Conservation (phyloP, 2,329 filamentous ascomycete species). For the Kalaharituber pfeilii region DNA sequence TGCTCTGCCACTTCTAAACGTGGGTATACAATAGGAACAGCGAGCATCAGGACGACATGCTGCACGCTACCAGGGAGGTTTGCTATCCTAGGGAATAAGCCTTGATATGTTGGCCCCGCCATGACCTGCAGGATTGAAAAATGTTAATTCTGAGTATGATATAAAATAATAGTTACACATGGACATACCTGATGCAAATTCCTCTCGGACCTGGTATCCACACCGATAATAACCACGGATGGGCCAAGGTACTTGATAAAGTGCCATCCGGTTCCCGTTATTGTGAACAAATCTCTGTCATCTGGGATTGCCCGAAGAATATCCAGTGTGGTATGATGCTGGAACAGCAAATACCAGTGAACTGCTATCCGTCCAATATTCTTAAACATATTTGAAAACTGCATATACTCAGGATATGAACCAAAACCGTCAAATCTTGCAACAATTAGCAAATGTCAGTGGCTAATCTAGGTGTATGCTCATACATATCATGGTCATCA, state of each 20-base stretch:
- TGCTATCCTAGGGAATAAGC: conserved; percentile 87
- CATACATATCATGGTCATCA: conserved; percentile 96
- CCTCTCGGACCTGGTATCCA: conserved; percentile 80
- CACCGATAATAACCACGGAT: conserved; percentile 72
- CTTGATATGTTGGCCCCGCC: conserved; percentile 92
- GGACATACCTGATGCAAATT: conserved; percentile 55
- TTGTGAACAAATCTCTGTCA: conserved; percentile 83
- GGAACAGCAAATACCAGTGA: conserved; percentile 96
- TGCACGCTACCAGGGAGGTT: conserved; percentile 82
- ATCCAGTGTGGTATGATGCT: conserved; percentile 91
- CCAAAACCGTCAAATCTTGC: conserved; percentile 86
- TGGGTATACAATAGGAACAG: conserved; percentile 79
- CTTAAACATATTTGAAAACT: conserved; percentile 92
- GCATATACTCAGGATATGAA: conserved; percentile 96
- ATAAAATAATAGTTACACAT: not conserved
- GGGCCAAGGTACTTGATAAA: conserved; percentile 95
- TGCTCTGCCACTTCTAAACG: conserved; percentile 82
- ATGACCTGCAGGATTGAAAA: conserved; percentile 38
- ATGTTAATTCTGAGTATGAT: too few species aligned
- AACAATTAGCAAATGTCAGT: conserved; percentile 18
- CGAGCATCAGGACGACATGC: conserved; percentile 91
- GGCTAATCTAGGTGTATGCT: conserved; percentile 20
- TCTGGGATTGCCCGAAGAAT: conserved; percentile 76
- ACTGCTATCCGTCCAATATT: conserved; percentile 91
- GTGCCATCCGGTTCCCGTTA: conserved; percentile 96